phyloP scores from a whole-genome alignment of 305 asterid species.

The Solanum hybrid region DNA sequence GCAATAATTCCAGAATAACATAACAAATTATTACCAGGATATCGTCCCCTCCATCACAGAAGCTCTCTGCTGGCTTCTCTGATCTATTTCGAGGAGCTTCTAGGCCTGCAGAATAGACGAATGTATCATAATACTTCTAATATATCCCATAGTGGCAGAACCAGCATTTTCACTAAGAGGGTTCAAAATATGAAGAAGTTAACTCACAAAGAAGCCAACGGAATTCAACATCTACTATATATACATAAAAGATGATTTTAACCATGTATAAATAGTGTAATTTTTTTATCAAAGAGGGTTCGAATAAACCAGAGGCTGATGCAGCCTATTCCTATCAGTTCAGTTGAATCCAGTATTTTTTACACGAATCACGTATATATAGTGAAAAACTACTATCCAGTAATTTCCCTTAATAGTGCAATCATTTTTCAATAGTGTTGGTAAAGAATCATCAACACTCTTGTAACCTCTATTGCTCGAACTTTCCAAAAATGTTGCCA shows the following conservation, averaged over 20 bases:
- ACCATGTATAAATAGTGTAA: background rate
- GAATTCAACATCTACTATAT: background rate
- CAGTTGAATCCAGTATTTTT: background rate
- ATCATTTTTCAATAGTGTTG: background rate
- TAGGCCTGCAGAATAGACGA: constrained; percentile 36
- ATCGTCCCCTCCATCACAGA: constrained; percentile 45
- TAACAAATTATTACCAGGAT: constrained; percentile 39
- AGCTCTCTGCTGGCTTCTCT: constrained; percentile 54
- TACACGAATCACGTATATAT: background rate
- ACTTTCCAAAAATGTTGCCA: background rate
- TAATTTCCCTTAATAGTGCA: background rate
- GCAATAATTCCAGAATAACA: background rate
- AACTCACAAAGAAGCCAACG: background rate
- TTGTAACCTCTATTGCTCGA: background rate
- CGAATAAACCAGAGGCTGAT: background rate
- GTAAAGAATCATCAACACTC: background rate
- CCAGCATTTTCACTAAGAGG: background rate
- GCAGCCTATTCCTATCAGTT: background rate
- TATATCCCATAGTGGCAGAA: background rate
- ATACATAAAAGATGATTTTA: background rate
- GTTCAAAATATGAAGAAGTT: background rate
- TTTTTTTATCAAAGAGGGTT: background rate
- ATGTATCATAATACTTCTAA: background rate
- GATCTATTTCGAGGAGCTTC: constrained; percentile 92
- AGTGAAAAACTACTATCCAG: background rate